Base-by-base conservation (phyloP, 2,329 filamentous ascomycete species). In the Ceratocystis alfenasii region DNA sequence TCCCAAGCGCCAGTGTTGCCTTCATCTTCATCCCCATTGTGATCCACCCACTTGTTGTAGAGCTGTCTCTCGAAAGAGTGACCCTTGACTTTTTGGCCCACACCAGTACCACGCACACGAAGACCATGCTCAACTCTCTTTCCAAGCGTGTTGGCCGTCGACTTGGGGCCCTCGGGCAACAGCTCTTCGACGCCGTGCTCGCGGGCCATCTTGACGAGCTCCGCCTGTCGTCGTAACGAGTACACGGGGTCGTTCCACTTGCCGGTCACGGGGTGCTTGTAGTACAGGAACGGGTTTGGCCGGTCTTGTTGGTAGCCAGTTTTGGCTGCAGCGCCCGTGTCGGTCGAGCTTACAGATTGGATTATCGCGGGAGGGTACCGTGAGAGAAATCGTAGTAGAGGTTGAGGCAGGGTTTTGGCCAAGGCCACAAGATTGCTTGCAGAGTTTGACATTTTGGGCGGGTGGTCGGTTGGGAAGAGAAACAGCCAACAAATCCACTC, bases 21-120 rank as follows among this genome's bases (percentile, higher is more conserved):
- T 12, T 59, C 25, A 30, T 36, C n/a, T 45, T 45, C 8, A n/a
- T 15, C 8, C 12, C 36, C 36, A 41, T 1, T 41, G 36, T 41
- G 36, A 41, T 28, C 15, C 65, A 80, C 84, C 69, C 84, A 85
- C 80, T 87, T 85, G 68, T 83, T 80, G 77, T 89, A 87, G 79
- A 96, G 79, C 72, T 87, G 88, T 74, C 94, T 85, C 81, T 99
- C 94, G 85, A 92, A 89, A 71, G 85, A 82, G 77, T 96, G 93
- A 76, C 94, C 94, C 87, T 97, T 99, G 75, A 96, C 93, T 76
- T 83, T 86, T 78, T 96, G 87, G 67, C 91, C 93, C 70, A 90
- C 86, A 80, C 94, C 93, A 1, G 93, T 97, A 71, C 93, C 93
- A 83, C 92, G 93, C 67, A 96, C 88, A 69, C 87, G 82, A 75